A percentile compares a stretch with the other conserved stretches of the same genome.
These are phyloP conservation scores for Chlamydomonas sphaeroides DNA, from an alignment of 139 green algal species.

Conservation along the genomic window DNA sequence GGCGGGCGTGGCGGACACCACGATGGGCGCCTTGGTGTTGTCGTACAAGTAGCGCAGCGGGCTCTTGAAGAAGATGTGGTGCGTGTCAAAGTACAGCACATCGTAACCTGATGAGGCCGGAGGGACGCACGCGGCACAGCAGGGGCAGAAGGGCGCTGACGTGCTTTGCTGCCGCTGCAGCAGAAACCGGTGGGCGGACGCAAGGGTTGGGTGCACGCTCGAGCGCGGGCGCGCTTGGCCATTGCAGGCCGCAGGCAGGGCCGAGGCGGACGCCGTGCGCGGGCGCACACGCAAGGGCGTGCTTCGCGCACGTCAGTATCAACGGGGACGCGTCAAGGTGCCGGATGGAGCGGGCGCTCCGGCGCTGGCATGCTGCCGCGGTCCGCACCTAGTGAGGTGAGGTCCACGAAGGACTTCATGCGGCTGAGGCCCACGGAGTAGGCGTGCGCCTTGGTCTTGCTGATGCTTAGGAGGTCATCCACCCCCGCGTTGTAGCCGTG, in stretches of 20 bases:
- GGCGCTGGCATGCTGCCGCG: too few relatives aligned
- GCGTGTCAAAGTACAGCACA: slow-evolving; percentile 28
- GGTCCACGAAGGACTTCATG: slow-evolving; percentile 13
- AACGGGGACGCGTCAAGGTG: too few relatives aligned
- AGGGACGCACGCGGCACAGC: too few relatives aligned
- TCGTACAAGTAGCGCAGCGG: slow-evolving; percentile 23
- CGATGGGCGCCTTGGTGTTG: neutral
- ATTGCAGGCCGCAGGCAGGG: too few relatives aligned
- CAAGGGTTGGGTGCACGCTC: too few relatives aligned
- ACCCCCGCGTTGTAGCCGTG: neutral
- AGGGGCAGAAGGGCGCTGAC: too few relatives aligned
- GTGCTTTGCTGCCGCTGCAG: too few relatives aligned
- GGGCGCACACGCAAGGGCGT: too few relatives aligned
- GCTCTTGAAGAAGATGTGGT: slow-evolving; percentile 34
- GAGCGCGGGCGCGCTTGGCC: too few relatives aligned
- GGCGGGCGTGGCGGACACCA: neutral
- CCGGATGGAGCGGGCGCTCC: neutral
- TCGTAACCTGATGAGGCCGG: slow-evolving; percentile 34
- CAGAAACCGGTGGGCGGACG: too few relatives aligned
- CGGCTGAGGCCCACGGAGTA: slow-evolving; percentile 1
- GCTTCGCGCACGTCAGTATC: too few relatives aligned
- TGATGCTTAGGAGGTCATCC: neutral
- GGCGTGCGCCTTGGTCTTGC: neutral
- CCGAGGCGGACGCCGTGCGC: too few relatives aligned
- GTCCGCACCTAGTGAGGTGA: slow-evolving; percentile 1